These are phyloP conservation scores for Euryodendron excelsum DNA, from an alignment of 148 eudicot species.

Conservation along the genomic window DNA sequence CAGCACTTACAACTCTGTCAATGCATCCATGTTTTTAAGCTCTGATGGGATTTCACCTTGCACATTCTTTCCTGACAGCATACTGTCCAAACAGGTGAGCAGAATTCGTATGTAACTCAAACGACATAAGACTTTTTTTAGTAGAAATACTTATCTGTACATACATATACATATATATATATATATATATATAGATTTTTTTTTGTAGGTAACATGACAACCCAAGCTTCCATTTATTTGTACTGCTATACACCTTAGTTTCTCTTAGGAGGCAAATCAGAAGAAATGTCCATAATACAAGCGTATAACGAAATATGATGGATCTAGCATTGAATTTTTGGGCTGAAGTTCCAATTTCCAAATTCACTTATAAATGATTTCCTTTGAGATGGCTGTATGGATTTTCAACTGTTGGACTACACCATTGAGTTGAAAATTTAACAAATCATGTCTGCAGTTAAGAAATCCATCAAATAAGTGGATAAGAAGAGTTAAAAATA, in stretches of 20 bases:
- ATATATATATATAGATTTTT: no score
- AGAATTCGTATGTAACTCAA: not conserved
- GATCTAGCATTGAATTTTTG: not conserved
- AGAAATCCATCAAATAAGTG: not conserved
- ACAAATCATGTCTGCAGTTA: not conserved
- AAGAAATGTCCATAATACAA: not conserved
- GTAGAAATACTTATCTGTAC: not conserved
- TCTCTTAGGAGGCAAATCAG: not conserved
- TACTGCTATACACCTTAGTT: constrained; percentile 1
- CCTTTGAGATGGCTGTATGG: not conserved
- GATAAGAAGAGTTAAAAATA: not conserved
- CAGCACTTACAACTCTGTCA: constrained; percentile 74
- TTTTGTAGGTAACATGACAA: not conserved
- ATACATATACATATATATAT: no score
- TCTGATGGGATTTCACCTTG: constrained; percentile 66
- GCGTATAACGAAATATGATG: not conserved
- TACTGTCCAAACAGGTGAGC: constrained; percentile 42
- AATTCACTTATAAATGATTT: not conserved
- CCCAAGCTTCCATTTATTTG: not conserved
- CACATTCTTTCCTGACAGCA: constrained; percentile 63
- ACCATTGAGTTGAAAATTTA: not conserved
- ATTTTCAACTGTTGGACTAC: not conserved
- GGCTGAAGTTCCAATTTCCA: not conserved
- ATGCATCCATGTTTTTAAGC: constrained; percentile 72
- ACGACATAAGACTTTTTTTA: not conserved